phyloP scores from a whole-genome alignment of 2,329 filamentous ascomycete species.

The Aspergillus glaucus region DNA sequence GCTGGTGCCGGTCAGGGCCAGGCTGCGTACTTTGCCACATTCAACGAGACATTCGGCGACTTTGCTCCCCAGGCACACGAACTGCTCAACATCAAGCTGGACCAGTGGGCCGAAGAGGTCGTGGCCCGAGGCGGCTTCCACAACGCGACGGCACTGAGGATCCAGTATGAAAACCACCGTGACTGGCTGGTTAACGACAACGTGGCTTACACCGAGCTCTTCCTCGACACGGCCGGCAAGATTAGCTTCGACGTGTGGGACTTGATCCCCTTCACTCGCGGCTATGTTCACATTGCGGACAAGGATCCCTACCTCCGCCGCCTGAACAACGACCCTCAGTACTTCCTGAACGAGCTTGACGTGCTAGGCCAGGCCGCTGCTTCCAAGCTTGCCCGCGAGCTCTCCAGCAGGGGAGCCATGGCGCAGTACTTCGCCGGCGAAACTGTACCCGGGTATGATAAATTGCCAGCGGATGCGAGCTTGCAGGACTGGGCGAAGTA shows the following conservation, averaged over 20 bases:
- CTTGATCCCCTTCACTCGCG: slow-evolving; percentile 24
- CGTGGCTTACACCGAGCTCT: slow-evolving; percentile 22
- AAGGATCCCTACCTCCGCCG: slow-evolving; percentile 20
- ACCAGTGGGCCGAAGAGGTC: slow-evolving; percentile 20
- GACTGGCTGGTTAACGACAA: slow-evolving; percentile 21
- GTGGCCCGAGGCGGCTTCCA: slow-evolving; percentile 21
- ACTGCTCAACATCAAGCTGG: slow-evolving; percentile 19
- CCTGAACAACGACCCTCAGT: slow-evolving; percentile 19
- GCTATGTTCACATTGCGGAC: slow-evolving; percentile 16
- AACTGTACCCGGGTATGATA: slow-evolving; percentile 9
- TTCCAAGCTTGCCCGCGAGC: slow-evolving; percentile 18
- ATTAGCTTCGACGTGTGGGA: slow-evolving; percentile 24
- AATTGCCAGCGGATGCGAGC: slow-evolving; percentile 10
- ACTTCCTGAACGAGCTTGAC: slow-evolving; percentile 23
- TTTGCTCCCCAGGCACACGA: slow-evolving; percentile 9
- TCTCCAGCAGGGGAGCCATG: slow-evolving; percentile 15
- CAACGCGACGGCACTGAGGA: slow-evolving; percentile 17
- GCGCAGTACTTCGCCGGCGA: slow-evolving; percentile 13
- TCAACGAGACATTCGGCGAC: slow-evolving; percentile 20
- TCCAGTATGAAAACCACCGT: slow-evolving; percentile 23
- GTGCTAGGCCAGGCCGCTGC: slow-evolving; percentile 22
- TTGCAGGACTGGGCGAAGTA: slow-evolving; percentile 19
- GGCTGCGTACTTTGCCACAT: slow-evolving; percentile 22
- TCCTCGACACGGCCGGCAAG: slow-evolving; percentile 18
- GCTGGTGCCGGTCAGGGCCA: slow-evolving; percentile 18